Conservation (phyloP, 805 yeast genomes). For the Tetrapisispora nanseiensis region DNA sequence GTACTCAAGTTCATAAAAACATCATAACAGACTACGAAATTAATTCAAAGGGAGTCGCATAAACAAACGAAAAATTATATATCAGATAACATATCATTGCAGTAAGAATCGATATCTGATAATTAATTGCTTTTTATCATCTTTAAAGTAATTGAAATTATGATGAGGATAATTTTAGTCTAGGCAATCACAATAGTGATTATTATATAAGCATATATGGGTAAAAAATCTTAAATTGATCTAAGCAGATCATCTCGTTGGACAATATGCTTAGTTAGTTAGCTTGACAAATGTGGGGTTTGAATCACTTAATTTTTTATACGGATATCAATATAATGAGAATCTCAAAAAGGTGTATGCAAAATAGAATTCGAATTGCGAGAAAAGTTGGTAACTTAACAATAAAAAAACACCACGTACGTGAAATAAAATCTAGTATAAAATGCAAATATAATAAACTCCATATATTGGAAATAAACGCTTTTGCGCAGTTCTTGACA, state of each 20-base stretch:
- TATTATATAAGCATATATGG: neutral
- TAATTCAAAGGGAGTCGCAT: neutral
- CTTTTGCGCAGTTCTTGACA: neutral
- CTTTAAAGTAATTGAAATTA: too few species aligned
- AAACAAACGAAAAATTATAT: neutral
- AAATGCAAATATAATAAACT: conserved; percentile 1
- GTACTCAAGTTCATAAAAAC: too few species aligned
- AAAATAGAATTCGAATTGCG: neutral
- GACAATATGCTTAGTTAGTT: neutral
- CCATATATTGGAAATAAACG: conserved; percentile 1
- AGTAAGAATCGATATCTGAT: too few species aligned
- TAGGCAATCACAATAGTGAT: neutral
- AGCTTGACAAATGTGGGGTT: neutral
- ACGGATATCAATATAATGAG: neutral
- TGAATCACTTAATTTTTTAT: neutral
- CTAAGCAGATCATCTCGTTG: neutral
- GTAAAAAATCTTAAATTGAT: neutral
- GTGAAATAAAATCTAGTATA: neutral
- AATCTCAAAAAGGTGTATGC: neutral
- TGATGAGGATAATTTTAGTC: neutral
- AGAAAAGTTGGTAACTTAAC: too few species aligned
- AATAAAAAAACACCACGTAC: neutral
- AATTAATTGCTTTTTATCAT: too few species aligned
- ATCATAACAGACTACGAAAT: neutral
- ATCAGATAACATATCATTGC: too few species aligned